These are phyloP conservation scores for Lunasporangiospora selenospora DNA, from an alignment of 192 early-diverging fungal species.

Conservation along the genomic window DNA sequence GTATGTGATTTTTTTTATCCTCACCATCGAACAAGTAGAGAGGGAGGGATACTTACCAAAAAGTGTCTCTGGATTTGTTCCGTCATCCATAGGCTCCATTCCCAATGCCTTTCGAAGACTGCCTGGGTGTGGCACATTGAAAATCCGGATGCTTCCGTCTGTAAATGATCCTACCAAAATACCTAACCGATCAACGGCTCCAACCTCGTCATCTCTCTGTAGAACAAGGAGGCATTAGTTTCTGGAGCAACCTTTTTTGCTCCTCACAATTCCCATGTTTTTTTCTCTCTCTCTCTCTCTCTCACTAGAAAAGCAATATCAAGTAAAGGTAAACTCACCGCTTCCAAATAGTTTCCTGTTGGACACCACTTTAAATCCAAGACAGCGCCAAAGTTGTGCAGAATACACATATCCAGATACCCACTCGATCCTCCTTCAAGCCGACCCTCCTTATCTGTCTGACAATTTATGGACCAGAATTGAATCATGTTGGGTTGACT, in stretches of 20 bases:
- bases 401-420: constrained; percentile 22
- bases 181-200: constrained; percentile 11
- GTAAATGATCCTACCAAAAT: constrained; percentile 25
- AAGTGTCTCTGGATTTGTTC: constrained; percentile 8
- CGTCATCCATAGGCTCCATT: not conserved
- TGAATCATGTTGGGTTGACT: constrained; percentile 41
- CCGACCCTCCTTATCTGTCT: constrained; percentile 12
- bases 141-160: constrained; percentile 36
- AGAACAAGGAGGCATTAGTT: no score
- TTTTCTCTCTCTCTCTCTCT: no score
- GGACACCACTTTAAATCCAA: constrained; percentile 46
- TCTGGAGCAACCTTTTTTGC: no score
- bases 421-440: constrained; percentile 10
- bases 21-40: no score
- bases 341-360: constrained; percentile 20
- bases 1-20: no score
- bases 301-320: no score
- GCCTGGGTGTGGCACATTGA: constrained; percentile 21
- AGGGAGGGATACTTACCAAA: constrained; percentile 12
- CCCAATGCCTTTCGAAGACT: constrained; percentile 3
- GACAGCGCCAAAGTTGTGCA: constrained; percentile 37
- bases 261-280: no score
- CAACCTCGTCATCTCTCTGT: no score
- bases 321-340: no score
- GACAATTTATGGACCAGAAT: constrained; percentile 35